phyloP scores from a whole-genome alignment of 2,329 filamentous ascomycete species.

The Monilinia fructicola region DNA sequence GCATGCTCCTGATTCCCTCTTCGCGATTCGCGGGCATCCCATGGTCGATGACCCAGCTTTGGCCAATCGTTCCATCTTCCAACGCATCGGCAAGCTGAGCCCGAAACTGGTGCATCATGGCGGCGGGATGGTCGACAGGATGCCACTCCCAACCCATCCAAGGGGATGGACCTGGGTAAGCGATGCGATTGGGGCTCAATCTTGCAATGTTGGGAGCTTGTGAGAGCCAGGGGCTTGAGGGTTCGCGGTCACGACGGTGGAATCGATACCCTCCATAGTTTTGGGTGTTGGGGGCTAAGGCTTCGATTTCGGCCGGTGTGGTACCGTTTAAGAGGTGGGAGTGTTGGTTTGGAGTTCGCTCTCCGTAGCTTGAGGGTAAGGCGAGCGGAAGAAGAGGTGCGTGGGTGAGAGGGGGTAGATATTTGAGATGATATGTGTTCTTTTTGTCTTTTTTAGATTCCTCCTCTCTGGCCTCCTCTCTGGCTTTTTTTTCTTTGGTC shows the following conservation, averaged over 20 bases:
- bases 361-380: not conserved
- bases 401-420: not conserved
- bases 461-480: not conserved
- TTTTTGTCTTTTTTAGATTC: not conserved
- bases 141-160: accelerated
- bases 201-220: not conserved
- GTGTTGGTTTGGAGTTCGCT: not conserved
- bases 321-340: not conserved
- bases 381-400: not conserved
- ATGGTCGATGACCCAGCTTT: not conserved
- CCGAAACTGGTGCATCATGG: no score
- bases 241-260: not conserved
- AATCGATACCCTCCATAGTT: not conserved
- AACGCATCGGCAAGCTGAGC: not conserved
- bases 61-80: not conserved
- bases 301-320: not conserved
- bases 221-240: not conserved
- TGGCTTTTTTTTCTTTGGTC: accelerated
- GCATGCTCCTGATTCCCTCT: not conserved
- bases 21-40: not conserved
- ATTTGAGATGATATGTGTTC: not conserved
- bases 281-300: not conserved
- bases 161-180: not conserved
- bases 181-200: accelerated
- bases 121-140: no score